Conservation (phyloP, 495 filamentous ascomycete genomes). For the Hypoxylon intermedium region DNA sequence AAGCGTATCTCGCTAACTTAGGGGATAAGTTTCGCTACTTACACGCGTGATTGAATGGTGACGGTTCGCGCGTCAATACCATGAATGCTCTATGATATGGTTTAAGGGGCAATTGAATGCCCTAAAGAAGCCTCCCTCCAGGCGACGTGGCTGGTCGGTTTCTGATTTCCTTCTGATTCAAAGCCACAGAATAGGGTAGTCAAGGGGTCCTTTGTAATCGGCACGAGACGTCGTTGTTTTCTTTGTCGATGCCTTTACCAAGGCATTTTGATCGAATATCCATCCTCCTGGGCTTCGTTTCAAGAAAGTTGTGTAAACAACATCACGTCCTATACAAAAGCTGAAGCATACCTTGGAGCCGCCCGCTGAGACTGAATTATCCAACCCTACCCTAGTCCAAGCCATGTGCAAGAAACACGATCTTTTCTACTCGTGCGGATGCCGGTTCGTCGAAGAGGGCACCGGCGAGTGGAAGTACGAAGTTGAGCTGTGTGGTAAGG, state of each 20-base stretch:
- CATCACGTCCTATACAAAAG: background rate
- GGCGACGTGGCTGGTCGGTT: too few relatives aligned
- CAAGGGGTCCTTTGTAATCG: conserved; percentile 2
- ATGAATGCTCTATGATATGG: too few relatives aligned
- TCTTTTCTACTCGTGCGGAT: conserved; percentile 32
- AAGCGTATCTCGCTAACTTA: too few relatives aligned
- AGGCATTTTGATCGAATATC: background rate
- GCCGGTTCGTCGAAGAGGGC: conserved; percentile 23
- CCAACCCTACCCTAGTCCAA: background rate
- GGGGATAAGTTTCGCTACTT: too few relatives aligned
- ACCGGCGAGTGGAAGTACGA: conserved; percentile 33
- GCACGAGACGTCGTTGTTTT: background rate
- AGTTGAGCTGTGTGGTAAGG: conserved; percentile 26
- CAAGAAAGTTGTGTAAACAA: background rate
- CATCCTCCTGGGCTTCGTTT: background rate
- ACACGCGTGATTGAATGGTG: too few relatives aligned
- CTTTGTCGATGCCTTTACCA: background rate
- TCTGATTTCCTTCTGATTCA: background rate
- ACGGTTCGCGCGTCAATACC: too few relatives aligned
- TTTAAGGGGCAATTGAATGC: too few relatives aligned
- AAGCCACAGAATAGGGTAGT: conserved; percentile 3
- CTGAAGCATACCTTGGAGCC: background rate
- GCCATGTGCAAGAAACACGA: conserved; percentile 32
- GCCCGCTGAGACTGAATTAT: background rate
- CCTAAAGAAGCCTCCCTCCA: too few relatives aligned